Conservation (phyloP, 306 rosid genomes). For the Lathyrus aphaca region DNA sequence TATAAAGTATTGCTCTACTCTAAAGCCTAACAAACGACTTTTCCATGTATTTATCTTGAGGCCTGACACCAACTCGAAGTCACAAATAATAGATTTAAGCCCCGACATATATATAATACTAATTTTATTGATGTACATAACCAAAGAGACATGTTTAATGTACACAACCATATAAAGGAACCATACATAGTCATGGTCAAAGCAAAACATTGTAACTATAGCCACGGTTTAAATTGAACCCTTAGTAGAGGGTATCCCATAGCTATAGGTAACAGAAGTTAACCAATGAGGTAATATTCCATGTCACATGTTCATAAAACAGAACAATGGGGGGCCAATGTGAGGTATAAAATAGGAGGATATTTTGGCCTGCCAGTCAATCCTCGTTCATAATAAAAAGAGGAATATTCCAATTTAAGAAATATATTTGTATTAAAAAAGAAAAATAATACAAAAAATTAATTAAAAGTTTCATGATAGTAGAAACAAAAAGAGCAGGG, state of each 20-base stretch:
- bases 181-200: not conserved
- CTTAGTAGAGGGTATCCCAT: not conserved
- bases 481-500: constrained; percentile 45
- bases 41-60: too few species aligned
- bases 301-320: constrained; percentile 33
- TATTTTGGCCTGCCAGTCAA: constrained; percentile 55
- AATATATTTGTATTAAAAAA: constrained; percentile 20
- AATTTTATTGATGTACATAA: not conserved
- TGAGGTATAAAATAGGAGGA: constrained; percentile 52
- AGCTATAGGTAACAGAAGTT: constrained; percentile 7
- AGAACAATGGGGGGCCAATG: constrained; percentile 1
- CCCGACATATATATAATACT: too few species aligned
- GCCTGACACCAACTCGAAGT: too few species aligned
- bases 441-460: constrained; percentile 29
- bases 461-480: constrained; percentile 36
- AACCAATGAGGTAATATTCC: not conserved
- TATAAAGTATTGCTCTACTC: too few species aligned
- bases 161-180: not conserved
- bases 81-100: too few species aligned
- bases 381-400: constrained; percentile 65
- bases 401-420: constrained; percentile 64
- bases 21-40: too few species aligned
- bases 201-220: not conserved
- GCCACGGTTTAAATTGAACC: constrained; percentile 1
- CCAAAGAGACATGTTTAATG: not conserved